Evolutionary conservation across 2,329 filamentous ascomycete species (phyloP), one percentile per base, ranked within the genome.

Genomic region (Xylariaceae sp.): DNA sequence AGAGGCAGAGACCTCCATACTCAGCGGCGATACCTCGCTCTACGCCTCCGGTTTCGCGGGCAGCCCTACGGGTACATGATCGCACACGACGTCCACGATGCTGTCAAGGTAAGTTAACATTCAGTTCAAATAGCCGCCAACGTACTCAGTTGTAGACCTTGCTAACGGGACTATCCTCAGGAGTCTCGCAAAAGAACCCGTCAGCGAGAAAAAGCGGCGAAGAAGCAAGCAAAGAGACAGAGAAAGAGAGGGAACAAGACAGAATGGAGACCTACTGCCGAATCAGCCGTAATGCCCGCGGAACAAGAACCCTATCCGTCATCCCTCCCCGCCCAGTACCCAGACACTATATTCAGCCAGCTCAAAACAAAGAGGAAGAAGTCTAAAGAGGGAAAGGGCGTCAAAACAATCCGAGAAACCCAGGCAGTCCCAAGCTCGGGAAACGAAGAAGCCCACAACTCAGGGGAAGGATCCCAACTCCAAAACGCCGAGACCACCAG

Each of bases 31-130:
- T 65, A 65, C 43, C 40, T 67, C 6, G 52, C 49, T n/a, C 56
- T 63, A 12, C 58, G 64, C 33, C 47, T 62, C 17, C 63, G 63
- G 9, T 62, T 69, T n/a, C 60, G 64, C 4, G 14, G 53, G 14
- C 65, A 69, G 40, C 59, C 64, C 2, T 62, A 65, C 21, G 61
- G 64, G 2, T 55, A 57, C 12, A 44, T 61, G 43, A 64, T 68
- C 23, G 65, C 66, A 11, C 62, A 64, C 28, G 67, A 69, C 21
- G 62, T 69, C 24, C 60, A 56, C 23, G 66, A 69, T 37, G 64
- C 67, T 44, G 47, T 60, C 29, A 60, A 61, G 51, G 62, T 58
- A 16, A 53, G 52, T 49, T 4, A 9, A 4, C 19, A 12, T 6
- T n/a, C 8, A 43, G 12, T 5, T 23, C 11, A 14, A 8, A 31